Conservation (phyloP, 2,329 filamentous ascomycete genomes). For the Diaporthe nobilis region DNA sequence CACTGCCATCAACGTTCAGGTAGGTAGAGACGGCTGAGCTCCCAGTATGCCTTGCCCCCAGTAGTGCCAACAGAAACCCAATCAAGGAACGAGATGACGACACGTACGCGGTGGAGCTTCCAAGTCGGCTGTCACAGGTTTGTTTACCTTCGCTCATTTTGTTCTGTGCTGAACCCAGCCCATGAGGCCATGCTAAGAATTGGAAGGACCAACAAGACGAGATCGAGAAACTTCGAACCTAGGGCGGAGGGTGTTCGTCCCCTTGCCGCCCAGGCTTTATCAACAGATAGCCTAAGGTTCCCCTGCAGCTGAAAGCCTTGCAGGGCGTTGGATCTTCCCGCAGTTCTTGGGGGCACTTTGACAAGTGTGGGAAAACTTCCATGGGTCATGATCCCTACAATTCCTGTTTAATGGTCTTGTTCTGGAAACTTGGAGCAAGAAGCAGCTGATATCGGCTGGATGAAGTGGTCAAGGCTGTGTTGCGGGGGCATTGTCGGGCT, state of each 20-base stretch:
- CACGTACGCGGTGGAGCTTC: conserved; percentile 29
- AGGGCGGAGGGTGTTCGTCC: not conserved
- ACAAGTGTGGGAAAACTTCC: not conserved
- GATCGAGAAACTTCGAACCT: not conserved
- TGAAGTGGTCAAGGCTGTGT: not conserved
- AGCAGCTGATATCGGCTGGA: not conserved
- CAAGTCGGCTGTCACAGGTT: not conserved
- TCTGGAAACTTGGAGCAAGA: not conserved
- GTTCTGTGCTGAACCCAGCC: not conserved
- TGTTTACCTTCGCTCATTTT: not conserved
- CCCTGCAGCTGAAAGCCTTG: not conserved
- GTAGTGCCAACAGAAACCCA: not conserved
- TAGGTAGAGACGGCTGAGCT: conserved; percentile 3
- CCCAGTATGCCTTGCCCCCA: conserved; percentile 14
- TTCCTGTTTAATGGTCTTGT: no score
- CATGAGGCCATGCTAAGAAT: not conserved
- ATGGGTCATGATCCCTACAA: not conserved
- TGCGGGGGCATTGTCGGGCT: not conserved
- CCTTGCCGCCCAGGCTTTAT: not conserved
- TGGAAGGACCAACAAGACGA: not conserved
- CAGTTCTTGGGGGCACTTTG: not conserved
- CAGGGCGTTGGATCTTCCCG: not conserved
- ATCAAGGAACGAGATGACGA: conserved; percentile 28
- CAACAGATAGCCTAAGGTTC: not conserved
- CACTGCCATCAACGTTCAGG: not conserved